These are phyloP conservation scores for Wickerhamomyces sp. DNA, from an alignment of 1,139 yeast species.

Conservation along the genomic window DNA sequence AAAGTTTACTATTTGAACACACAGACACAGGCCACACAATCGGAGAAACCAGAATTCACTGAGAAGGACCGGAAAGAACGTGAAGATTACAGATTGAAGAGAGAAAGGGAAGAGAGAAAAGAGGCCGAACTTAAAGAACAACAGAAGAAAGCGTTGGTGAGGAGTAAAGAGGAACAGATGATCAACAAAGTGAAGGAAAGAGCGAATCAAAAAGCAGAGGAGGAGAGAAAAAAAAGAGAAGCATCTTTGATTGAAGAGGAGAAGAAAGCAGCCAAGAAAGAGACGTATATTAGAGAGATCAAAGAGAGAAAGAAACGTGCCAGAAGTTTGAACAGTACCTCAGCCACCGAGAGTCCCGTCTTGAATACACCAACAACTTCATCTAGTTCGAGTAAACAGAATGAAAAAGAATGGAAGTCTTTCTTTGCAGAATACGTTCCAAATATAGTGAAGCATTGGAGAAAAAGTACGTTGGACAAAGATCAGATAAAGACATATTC, in stretches of 20 bases:
- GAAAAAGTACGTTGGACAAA: slow-evolving; percentile 56
- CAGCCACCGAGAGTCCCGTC: neutral
- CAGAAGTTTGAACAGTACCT: slow-evolving; percentile 11
- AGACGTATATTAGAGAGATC: slow-evolving; percentile 24
- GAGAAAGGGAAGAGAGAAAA: slow-evolving; percentile 6
- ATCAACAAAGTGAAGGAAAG: slow-evolving; percentile 15
- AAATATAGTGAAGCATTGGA: slow-evolving; percentile 65
- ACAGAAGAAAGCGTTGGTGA: slow-evolving; percentile 6
- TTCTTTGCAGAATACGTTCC: slow-evolving; percentile 77
- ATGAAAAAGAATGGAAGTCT: slow-evolving; percentile 49
- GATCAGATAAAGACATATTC: slow-evolving; percentile 77
- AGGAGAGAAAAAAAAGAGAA: slow-evolving; percentile 16
- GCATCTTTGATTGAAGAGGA: slow-evolving; percentile 20
- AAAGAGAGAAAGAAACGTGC: slow-evolving; percentile 14
- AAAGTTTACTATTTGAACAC: slow-evolving; percentile 45
- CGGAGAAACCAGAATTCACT: neutral
- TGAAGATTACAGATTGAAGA: slow-evolving; percentile 8
- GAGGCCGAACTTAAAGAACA: slow-evolving; percentile 4
- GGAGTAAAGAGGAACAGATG: slow-evolving; percentile 5
- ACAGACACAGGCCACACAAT: slow-evolving; percentile 3
- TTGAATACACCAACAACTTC: slow-evolving; percentile 6
- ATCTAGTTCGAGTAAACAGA: too few species aligned
- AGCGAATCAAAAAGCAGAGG: slow-evolving; percentile 15
- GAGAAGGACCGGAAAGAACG: slow-evolving; percentile 26
- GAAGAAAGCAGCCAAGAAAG: slow-evolving; percentile 24